These are phyloP conservation scores for Paramecium biaurelia DNA, from an alignment of 73 alveolate genomes.

Conservation along the genomic window DNA sequence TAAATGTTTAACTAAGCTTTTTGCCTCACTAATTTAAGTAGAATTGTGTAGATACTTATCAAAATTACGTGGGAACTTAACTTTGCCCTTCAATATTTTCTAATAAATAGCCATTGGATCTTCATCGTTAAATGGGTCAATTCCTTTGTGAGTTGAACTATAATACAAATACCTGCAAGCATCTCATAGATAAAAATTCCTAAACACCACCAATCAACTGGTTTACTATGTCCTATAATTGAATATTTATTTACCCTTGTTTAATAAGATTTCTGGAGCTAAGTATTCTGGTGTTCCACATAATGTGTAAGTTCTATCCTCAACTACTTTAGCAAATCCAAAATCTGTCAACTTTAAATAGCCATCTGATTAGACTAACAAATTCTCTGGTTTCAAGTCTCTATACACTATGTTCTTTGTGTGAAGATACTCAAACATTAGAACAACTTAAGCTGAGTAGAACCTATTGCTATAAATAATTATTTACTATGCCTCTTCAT, in stretches of 20 bases:
- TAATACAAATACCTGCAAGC: slow-evolving; percentile 84
- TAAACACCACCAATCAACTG: slow-evolving; percentile 99
- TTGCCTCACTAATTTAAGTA: slow-evolving; percentile 65
- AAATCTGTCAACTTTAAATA: slow-evolving; percentile 97
- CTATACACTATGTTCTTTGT: slow-evolving; percentile 94
- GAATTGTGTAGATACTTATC: slow-evolving; percentile 60
- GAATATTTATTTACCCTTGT: slow-evolving; percentile 54
- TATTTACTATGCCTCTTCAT: slow-evolving; percentile 72
- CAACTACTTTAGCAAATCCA: slow-evolving; percentile 98
- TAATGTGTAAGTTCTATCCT: slow-evolving; percentile 97
- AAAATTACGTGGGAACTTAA: slow-evolving; percentile 86
- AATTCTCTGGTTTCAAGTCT: slow-evolving; percentile 98
- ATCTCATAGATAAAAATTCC: slow-evolving; percentile 96
- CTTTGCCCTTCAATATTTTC: slow-evolving; percentile 88
- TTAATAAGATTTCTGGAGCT: slow-evolving; percentile 97
- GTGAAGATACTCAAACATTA: slow-evolving; percentile 96
- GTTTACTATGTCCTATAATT: slow-evolving; percentile 96
- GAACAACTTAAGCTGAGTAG: slow-evolving; percentile 69
- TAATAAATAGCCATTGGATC: slow-evolving; percentile 97
- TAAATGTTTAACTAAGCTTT: slow-evolving; percentile 84
- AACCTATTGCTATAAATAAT: slow-evolving; percentile 70
- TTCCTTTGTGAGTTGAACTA: slow-evolving; percentile 66
- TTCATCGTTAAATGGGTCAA: slow-evolving; percentile 93
- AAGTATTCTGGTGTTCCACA: slow-evolving; percentile 99
- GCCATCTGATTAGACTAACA: slow-evolving; percentile 91